These are phyloP conservation scores for Ceratocystis destructans DNA, from an alignment of 2,329 filamentous ascomycete genomes.

Conservation along the genomic window DNA sequence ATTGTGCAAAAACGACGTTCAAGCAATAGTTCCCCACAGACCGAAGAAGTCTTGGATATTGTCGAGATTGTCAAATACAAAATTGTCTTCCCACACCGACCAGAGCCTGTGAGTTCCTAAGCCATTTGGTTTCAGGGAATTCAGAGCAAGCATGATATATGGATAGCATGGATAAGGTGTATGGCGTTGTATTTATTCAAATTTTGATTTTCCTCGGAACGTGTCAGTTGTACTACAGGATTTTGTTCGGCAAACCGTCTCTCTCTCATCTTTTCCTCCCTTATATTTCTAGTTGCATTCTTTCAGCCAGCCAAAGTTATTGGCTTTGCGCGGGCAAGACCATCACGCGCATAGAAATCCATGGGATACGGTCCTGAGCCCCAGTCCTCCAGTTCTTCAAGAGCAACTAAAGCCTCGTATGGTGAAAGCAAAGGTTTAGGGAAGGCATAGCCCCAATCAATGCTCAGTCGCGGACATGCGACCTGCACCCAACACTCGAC, in stretches of 20 bases:
- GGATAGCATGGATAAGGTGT: background rate
- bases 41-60: constrained; percentile 53
- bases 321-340: constrained; percentile 64
- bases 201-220: background rate
- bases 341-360: constrained; percentile 94
- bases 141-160: background rate
- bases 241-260: background rate
- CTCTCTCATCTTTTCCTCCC: background rate
- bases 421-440: constrained; percentile 76
- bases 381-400: constrained; percentile 68
- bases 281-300: background rate
- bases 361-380: constrained; percentile 73
- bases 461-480: constrained; percentile 88
- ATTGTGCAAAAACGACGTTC: constrained; percentile 50
- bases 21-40: constrained; percentile 29
- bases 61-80: constrained; percentile 81
- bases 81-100: constrained; percentile 67
- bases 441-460: constrained; percentile 98
- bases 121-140: background rate
- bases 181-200: constrained; percentile 8
- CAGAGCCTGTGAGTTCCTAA: constrained; percentile 59
- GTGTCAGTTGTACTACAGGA: background rate
- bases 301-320: constrained; percentile 23
- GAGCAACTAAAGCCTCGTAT: constrained; percentile 85
- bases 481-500: constrained; percentile 98